phyloP scores from a whole-genome alignment of 2,329 filamentous ascomycete species.

The Alternaria sp. region DNA sequence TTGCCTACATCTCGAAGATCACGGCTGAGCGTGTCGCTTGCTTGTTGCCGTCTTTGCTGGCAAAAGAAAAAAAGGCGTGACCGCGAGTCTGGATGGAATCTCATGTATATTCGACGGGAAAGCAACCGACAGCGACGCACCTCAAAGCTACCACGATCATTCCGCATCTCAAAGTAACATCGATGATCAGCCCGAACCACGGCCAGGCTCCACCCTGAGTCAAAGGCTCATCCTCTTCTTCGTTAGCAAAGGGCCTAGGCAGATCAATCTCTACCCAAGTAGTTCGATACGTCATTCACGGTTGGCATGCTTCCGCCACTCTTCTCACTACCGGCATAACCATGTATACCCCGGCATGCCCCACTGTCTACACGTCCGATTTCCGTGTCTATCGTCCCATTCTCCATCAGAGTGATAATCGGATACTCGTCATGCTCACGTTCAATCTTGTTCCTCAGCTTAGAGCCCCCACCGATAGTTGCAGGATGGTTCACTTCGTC shows the following conservation, averaged over 20 bases:
- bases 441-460: not conserved
- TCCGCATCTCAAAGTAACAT: not conserved
- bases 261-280: not conserved
- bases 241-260: rapidly evolving
- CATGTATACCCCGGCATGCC: not conserved
- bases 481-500: not conserved
- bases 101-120: not conserved
- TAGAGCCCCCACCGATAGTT: not conserved
- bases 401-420: not conserved
- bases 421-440: not conserved
- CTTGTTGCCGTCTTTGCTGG: not conserved
- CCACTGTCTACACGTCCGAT: not conserved
- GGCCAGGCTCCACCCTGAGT: not conserved
- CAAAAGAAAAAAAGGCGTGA: not conserved
- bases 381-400: not conserved
- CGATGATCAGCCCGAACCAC: not conserved
- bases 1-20: not conserved
- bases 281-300: not conserved
- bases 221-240: not conserved
- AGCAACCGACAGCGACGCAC: not conserved
- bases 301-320: not conserved
- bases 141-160: not conserved
- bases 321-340: not conserved
- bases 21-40: not conserved
- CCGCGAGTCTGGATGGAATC: not conserved